These are phyloP conservation scores for Tothia fuscella DNA, from an alignment of 2,329 filamentous ascomycete species.

Conservation along the genomic window DNA sequence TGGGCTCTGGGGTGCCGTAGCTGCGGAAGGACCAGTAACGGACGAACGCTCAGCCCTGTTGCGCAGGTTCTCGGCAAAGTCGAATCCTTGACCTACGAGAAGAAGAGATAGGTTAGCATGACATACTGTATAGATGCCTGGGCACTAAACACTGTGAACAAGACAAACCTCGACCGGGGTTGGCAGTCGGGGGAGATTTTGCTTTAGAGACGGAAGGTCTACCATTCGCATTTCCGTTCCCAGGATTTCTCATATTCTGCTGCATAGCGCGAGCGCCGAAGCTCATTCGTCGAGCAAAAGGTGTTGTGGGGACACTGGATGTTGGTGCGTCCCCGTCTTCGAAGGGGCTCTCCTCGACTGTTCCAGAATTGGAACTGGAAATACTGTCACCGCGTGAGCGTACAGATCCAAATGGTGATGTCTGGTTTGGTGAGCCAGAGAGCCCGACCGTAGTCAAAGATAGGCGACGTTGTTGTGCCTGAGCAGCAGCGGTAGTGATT, in stretches of 20 bases:
- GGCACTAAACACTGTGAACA: slow-evolving; percentile 5
- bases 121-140: background rate
- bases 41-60: slow-evolving; percentile 72
- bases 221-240: slow-evolving; percentile 32
- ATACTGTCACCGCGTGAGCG: slow-evolving; percentile 35
- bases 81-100: slow-evolving; percentile 79
- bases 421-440: slow-evolving; percentile 30
- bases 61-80: slow-evolving; percentile 93
- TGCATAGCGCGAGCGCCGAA: slow-evolving; percentile 73
- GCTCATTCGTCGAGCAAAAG: slow-evolving; percentile 76
- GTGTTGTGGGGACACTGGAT: slow-evolving; percentile 53
- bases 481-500: slow-evolving; percentile 36
- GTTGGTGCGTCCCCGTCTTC: slow-evolving; percentile 47
- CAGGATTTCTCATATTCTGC: slow-evolving; percentile 36
- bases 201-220: slow-evolving; percentile 38
- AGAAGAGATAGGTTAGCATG: background rate
- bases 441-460: slow-evolving; percentile 39
- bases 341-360: slow-evolving; percentile 38
- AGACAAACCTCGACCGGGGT: slow-evolving; percentile 47
- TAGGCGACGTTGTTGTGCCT: slow-evolving; percentile 37
- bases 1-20: slow-evolving; percentile 24
- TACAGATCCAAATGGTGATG: slow-evolving; percentile 28
- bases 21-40: slow-evolving; percentile 38
- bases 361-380: slow-evolving; percentile 34
- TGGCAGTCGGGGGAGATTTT: slow-evolving; percentile 40